Evolutionary conservation across 208 protist genomes (phyloP).

Genomic region (Acanthamoeba royreba): DNA sequence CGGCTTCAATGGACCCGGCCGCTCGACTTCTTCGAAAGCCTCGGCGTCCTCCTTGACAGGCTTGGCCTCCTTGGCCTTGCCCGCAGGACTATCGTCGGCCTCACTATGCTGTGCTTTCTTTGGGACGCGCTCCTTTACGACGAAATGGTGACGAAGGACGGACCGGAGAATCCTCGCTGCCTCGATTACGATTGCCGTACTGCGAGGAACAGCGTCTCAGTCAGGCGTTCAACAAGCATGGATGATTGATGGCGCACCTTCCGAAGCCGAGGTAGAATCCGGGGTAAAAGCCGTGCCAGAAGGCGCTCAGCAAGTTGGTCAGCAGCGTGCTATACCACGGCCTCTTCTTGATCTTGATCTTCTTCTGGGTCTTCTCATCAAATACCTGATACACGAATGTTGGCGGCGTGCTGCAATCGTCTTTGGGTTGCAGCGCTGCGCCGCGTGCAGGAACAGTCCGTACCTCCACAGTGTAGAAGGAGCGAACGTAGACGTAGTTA

Average conservation of each 20-base stretch:
- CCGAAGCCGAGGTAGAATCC: slow-evolving; percentile 56
- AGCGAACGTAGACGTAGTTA: slow-evolving; percentile 4
- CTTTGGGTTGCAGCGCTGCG: no score
- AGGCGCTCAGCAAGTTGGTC: slow-evolving; percentile 47
- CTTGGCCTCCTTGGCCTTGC: slow-evolving; percentile 14
- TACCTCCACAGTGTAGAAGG: background rate
- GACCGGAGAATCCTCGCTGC: background rate
- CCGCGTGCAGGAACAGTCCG: background rate
- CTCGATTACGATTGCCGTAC: background rate
- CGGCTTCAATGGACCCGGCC: background rate
- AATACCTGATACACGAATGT: background rate
- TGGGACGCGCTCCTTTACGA: background rate
- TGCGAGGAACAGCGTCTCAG: background rate
- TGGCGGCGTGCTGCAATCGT: no score
- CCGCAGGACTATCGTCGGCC: background rate
- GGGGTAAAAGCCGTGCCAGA: slow-evolving; percentile 70
- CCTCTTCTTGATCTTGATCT: slow-evolving; percentile 41
- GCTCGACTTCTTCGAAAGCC: background rate
- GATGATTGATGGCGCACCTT: background rate
- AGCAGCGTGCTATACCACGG: slow-evolving; percentile 37
- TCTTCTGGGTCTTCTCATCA: background rate
- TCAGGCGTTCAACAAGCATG: background rate
- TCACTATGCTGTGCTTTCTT: background rate
- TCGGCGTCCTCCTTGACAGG: background rate
- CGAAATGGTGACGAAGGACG: background rate